Base-by-base conservation (phyloP, 2,329 filamentous ascomycete species). In the Dothistroma septosporum region DNA sequence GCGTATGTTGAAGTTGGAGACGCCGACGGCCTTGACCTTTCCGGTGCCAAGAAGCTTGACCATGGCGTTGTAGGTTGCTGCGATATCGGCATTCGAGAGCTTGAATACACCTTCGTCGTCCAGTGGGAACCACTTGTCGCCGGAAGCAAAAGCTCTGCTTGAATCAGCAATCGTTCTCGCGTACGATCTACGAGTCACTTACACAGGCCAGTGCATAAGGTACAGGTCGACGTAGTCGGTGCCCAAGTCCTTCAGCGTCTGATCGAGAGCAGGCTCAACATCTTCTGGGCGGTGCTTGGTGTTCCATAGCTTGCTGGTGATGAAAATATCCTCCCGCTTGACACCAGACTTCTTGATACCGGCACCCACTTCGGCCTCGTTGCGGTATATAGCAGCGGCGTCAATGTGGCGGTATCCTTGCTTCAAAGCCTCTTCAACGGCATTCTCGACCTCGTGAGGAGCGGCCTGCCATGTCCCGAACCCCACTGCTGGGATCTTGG, bases 241-340 rank as follows among this genome's bases (percentile, higher is more conserved):
- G 22, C 74, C 74, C 44, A 81, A 70, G 21, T 80, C 72, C 62
- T 75, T 72, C 22, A 82, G 72, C 31, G 75, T 77, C 11, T 73
- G 53, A 48, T 64, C 61, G 44, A 65, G 37, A 2, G 63, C 63
- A 33, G 54, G 54, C 57, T 65, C 63, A 19, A 65, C 55, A 49
- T 61, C 75, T 44, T 80, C 64, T 48, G 85, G 81, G 88, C 87
- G 72, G 66, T 84, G 82, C 46, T 80, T 75, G 12, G 77, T 83
- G 74, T 85, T 85, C 83, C 83, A 87, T 12, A 86, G 76, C 75
- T 87, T 87, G 64, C 80, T 81, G n/a, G 84, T 86, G 32, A 73
- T 61, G 65, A 73, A 73, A 57, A 73, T 70, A 10, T 73, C 68
- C 12, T 68, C 61, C 24, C 71, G 63, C 10, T 64, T 49, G 14